Conservation (phyloP, 805 yeast species). For the Hanseniaspora meyeri region DNA sequence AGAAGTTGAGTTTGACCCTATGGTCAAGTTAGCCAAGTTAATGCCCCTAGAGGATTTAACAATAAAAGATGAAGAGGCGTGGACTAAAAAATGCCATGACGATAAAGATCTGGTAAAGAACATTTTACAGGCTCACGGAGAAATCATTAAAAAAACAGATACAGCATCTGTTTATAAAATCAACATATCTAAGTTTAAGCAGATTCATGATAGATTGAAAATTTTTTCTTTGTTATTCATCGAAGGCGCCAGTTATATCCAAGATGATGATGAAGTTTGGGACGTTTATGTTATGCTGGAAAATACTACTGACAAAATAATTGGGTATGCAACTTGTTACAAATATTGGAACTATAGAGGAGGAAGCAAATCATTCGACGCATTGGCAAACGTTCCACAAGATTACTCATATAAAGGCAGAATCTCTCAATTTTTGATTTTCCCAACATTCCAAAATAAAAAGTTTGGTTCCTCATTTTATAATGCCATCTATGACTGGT, state of each 20-base stretch:
- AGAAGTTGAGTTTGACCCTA: slow-evolving; percentile 21
- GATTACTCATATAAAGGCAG: slow-evolving; percentile 42
- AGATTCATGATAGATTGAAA: slow-evolving; percentile 58
- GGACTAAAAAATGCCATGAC: slow-evolving; percentile 46
- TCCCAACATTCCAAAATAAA: slow-evolving; percentile 72
- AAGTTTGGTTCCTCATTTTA: slow-evolving; percentile 65
- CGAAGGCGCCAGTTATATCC: slow-evolving; percentile 89
- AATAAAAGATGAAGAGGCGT: slow-evolving; percentile 49
- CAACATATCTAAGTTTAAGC: slow-evolving; percentile 27
- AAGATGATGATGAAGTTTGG: slow-evolving; percentile 66
- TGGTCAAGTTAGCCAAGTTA: slow-evolving; percentile 33
- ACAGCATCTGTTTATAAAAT: slow-evolving; percentile 37
- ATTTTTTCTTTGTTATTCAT: slow-evolving; percentile 72
- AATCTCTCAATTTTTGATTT: slow-evolving; percentile 72
- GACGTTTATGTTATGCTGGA: slow-evolving; percentile 48
- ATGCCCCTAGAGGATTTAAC: slow-evolving; percentile 48
- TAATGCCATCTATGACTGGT: slow-evolving; percentile 38
- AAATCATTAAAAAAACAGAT: slow-evolving; percentile 27
- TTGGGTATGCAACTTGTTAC: slow-evolving; percentile 76
- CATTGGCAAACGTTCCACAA: slow-evolving; percentile 22
- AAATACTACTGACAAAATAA: slow-evolving; percentile 33
- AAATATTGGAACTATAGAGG: slow-evolving; percentile 68
- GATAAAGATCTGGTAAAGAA: slow-evolving; percentile 28
- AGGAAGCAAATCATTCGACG: slow-evolving; percentile 36
- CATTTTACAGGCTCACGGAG: slow-evolving; percentile 25